A percentile compares a stretch with the other conserved stretches of the same genome.
These are phyloP conservation scores for Huntiella abstrusa DNA, from an alignment of 2,329 filamentous ascomycete species.

Conservation along the genomic window DNA sequence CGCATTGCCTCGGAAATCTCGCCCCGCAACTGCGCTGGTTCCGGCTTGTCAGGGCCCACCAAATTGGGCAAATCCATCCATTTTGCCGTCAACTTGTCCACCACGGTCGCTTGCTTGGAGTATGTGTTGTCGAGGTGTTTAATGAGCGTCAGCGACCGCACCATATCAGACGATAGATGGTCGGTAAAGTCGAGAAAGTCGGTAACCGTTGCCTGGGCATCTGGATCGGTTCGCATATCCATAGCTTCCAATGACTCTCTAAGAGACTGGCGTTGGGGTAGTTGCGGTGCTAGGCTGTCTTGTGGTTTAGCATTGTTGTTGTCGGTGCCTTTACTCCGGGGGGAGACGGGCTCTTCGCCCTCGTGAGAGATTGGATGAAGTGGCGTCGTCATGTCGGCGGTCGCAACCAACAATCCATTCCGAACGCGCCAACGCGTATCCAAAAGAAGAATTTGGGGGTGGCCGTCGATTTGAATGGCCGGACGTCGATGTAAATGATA, in stretches of 20 bases:
- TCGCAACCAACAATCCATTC: conserved; percentile 4
- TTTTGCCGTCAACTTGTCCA: conserved; percentile 35
- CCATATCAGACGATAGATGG: conserved; percentile 48
- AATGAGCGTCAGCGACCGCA: conserved; percentile 46
- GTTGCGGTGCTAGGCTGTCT: not conserved
- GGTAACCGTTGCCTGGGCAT: conserved; percentile 49
- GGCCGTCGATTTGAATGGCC: too few relatives aligned
- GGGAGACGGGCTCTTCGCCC: conserved; percentile 19
- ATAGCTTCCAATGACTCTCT: conserved; percentile 23
- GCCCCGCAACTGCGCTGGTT: conserved; percentile 33
- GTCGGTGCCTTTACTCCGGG: conserved; percentile 12
- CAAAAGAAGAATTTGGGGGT: too few relatives aligned
- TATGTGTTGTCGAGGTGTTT: conserved; percentile 43
- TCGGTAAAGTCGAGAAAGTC: conserved; percentile 54
- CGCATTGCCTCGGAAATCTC: conserved; percentile 40
- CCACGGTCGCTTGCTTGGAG: conserved; percentile 31
- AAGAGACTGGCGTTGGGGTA: conserved; percentile 8
- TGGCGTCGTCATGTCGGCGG: conserved; percentile 7
- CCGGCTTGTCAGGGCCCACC: conserved; percentile 21
- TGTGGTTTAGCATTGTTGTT: not conserved
- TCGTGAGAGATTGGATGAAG: not conserved
- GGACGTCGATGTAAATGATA: too few relatives aligned
- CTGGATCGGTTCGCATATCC: conserved; percentile 39
- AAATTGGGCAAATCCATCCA: conserved; percentile 38
- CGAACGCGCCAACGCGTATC: conserved; percentile 5